These are phyloP conservation scores for Testicularia cyperi DNA, from an alignment of 1,284 basidiomycete genomes.

Conservation along the genomic window DNA sequence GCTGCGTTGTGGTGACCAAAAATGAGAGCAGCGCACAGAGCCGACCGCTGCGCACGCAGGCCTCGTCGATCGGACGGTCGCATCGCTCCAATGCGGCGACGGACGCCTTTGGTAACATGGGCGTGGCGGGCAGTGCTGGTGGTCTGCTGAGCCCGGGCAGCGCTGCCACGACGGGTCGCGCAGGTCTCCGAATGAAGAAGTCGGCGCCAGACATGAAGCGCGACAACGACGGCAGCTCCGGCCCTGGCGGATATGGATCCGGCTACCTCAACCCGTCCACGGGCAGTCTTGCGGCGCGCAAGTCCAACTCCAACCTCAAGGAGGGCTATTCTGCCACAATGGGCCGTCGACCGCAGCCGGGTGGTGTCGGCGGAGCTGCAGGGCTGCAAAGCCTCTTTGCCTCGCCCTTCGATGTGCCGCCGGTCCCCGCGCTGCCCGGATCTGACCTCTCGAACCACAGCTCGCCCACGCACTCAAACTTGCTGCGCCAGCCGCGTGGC, in stretches of 20 bases:
- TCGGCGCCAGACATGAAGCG: conserved; percentile 57
- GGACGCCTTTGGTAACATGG: too few species aligned
- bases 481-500: conserved; percentile 47
- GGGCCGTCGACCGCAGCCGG: conserved; percentile 59
- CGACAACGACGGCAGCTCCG: conserved; percentile 3
- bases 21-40: conserved; percentile 32
- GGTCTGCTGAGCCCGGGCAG: conserved; percentile 19
- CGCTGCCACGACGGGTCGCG: conserved; percentile 42
- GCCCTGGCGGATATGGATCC: background rate
- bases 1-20: conserved; percentile 79
- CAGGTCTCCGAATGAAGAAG: conserved; percentile 51
- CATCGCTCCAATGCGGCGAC: conserved; percentile 13
- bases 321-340: conserved; percentile 46
- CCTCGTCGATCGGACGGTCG: conserved; percentile 48
- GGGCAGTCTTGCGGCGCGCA: conserved; percentile 22
- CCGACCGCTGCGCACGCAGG: conserved; percentile 43
- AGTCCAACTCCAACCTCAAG: conserved; percentile 43
- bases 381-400: conserved; percentile 49
- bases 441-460: conserved; percentile 9
- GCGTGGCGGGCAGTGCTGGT: too few species aligned
- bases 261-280: conserved; percentile 6
- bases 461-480: conserved; percentile 14
- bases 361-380: conserved; percentile 39
- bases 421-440: conserved; percentile 35
- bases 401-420: conserved; percentile 48